Percentiles rank a stretch among this genome's conserved stretches.
Evolutionary conservation across 371 early-diverging fungal genomes (phyloP).

Genomic region (Chytridiales sp.): DNA sequence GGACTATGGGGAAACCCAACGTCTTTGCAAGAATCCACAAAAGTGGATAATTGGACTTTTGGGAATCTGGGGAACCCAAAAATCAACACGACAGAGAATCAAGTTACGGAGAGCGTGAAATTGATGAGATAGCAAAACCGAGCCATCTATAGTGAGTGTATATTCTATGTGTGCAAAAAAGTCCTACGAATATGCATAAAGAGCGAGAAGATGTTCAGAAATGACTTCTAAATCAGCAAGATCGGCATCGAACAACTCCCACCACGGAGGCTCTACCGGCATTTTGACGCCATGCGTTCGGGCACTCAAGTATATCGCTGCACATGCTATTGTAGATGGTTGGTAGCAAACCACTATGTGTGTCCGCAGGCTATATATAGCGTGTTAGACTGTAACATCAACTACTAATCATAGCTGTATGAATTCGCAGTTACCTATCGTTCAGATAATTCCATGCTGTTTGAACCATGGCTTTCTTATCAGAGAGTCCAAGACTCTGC

Average conservation of each 20-base stretch:
- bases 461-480: slow-evolving; percentile 69
- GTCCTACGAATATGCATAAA: too few species aligned
- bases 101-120: too few species aligned
- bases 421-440: slow-evolving; percentile 71
- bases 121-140: too few species aligned
- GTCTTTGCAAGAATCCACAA: too few species aligned
- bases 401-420: not conserved
- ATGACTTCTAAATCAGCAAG: slow-evolving; percentile 45
- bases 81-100: too few species aligned
- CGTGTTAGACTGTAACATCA: not conserved
- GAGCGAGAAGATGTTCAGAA: slow-evolving; percentile 8
- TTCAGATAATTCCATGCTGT: slow-evolving; percentile 89
- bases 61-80: too few species aligned
- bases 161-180: too few species aligned
- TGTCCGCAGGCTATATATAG: slow-evolving; percentile 66
- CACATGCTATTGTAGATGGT: slow-evolving; percentile 85
- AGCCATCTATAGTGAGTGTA: too few species aligned
- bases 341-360: slow-evolving; percentile 80
- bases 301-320: slow-evolving; percentile 84
- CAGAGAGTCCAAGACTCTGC: slow-evolving; percentile 73
- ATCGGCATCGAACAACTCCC: slow-evolving; percentile 80
- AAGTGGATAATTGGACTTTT: too few species aligned
- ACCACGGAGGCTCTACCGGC: slow-evolving; percentile 80
- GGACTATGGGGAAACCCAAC: too few species aligned
- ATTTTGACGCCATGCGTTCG: slow-evolving; percentile 61